Base-by-base conservation (phyloP, 148 eudicot genomes). In the Pouteria glomerata region DNA sequence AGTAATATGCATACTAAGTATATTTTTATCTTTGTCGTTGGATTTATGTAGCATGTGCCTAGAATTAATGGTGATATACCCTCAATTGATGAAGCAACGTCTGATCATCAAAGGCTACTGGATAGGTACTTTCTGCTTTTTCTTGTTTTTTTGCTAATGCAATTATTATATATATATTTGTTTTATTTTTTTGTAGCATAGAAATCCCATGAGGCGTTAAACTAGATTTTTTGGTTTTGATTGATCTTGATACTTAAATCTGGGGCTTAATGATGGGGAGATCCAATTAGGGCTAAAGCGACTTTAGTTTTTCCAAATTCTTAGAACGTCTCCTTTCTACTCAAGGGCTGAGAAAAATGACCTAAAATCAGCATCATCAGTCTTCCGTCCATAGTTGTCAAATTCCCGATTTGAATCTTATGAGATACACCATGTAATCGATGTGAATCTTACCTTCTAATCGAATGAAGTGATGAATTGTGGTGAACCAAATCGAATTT, bases 31-130 rank as follows among this genome's bases (percentile, higher is more conserved):
- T 39, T 70, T 27, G 8, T 39, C 55, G 33, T 60, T 44, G 60
- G 63, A 72, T 73, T 66, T 71, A 27, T 84, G 88, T 91, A 93
- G 98, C 98, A 93, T 80, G 80, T 93, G 64, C 98, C 98, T 50
- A 85, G 85, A 76, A 91, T 91, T 77, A 93, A 93, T 86, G 96
- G 98, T 64, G 97, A 93, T 70, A 89, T 93, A 79, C 98, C 98
- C 79, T 89, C 98, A 60, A 70, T 84, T 77, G 95, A 93, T 79
- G 98, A 93, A 79, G 98, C 88, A 57, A 90, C 91, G 76, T 85
- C 95, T 55, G 98, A 90, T 78, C 95, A 93, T 84, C 98, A 93
- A 79, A 86, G 98, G 80, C 85, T 93, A 68, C 78, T 89, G 30
- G 87, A 90, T 79, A 93, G 98, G 95, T 90, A 85, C 69, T 11